Conservation (phyloP, 331 rosid genomes). For the Prunus yedoensis region DNA sequence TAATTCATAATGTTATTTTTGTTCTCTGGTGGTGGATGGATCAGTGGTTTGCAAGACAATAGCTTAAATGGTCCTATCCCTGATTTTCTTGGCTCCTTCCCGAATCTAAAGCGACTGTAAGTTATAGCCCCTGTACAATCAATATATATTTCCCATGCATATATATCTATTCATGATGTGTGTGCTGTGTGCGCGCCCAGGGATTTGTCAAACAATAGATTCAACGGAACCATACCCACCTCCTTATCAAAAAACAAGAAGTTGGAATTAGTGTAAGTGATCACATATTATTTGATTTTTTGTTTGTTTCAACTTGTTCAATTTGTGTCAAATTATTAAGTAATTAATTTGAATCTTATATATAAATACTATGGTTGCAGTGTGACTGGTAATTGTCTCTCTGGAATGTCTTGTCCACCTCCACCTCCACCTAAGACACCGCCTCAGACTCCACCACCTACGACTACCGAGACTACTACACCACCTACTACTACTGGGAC, state of each 20-base stretch:
- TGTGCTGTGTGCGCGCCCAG: constrained; percentile 10
- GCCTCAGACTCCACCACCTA: neutral
- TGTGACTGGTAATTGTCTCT: constrained; percentile 29
- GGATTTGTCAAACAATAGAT: constrained; percentile 43
- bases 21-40: neutral
- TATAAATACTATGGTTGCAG: neutral
- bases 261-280: constrained; percentile 26
- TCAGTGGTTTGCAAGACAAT: constrained; percentile 38
- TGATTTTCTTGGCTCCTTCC: constrained; percentile 42
- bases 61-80: constrained; percentile 40
- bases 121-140: neutral
- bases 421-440: neutral
- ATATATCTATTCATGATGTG: neutral
- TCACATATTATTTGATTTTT: no score
- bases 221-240: constrained; percentile 46
- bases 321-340: no score
- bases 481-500: neutral
- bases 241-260: constrained; percentile 32
- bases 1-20: neutral
- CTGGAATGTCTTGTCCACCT: constrained; percentile 33
- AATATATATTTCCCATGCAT: no score
- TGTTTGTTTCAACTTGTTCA: neutral
- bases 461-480: neutral
- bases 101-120: constrained; percentile 38
- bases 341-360: neutral